Base-by-base conservation (phyloP, 352 stramenopile genomes). In the Phytophthora pisi region DNA sequence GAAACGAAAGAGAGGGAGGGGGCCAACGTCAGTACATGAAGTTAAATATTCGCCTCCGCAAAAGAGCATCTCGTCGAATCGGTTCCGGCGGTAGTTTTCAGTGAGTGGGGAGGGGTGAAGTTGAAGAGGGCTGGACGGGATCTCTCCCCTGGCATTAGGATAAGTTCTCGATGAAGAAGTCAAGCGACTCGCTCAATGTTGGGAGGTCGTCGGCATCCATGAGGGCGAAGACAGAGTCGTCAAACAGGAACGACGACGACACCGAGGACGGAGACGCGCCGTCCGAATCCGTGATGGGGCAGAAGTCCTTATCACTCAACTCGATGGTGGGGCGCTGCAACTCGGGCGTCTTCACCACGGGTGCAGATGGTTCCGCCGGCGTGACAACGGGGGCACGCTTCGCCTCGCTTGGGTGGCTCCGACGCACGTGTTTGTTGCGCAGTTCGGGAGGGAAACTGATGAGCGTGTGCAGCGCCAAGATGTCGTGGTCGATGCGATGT, bases 401-500 rank as follows among this genome's bases (percentile, higher is more conserved):
- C 28, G 65, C 42, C 38, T 63, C 50, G 28, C 51, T 45, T 11
- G 52, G 45, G 24, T 53, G 50, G 46, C 45, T 65, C 34, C 30
- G 69, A 23, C 60, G 70, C 7, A 59, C 50, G 34, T 74, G 62
- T 54, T 74, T 78, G 55, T 60, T 74, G 20, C 64, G 57, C 10
- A 72, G 34, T 2, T 79, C 58, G 13, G 64, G 51, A 0, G 66
- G 59, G 7, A 66, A 54, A 49, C 61, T 75, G 54, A 82, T 79
- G 13, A 79, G 65, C 30, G 75, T 79, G 15, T 60, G 66, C 38
- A 79, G 68, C 20, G 58, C 64, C 28, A 86, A 68, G 36, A 82
- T 65, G 58, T 86, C 78, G 63, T 82, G 66, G 45, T 91, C 83
- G 60, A 91, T 81, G 26, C 81, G 81, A 46, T 90, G 81, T 60